Conservation (phyloP, 352 stramenopile species). For the Phytophthora pseudosyringae region DNA sequence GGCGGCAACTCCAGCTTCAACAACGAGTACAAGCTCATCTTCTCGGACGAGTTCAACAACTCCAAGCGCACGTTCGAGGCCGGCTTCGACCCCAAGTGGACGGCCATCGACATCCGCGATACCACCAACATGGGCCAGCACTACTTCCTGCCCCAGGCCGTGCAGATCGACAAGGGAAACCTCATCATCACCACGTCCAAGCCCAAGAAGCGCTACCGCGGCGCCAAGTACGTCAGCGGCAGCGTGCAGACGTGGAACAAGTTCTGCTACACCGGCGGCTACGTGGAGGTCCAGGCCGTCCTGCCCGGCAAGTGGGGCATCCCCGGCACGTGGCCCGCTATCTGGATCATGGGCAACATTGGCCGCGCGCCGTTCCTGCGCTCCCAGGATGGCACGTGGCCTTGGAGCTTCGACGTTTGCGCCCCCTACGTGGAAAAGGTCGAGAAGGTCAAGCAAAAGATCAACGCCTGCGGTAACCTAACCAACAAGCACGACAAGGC, state of each 20-base stretch:
- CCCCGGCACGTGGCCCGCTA: constrained; percentile 96
- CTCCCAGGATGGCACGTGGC: constrained; percentile 96
- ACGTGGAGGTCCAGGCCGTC: constrained; percentile 94
- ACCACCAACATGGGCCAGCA: constrained; percentile 95
- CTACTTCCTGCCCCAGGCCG: constrained; percentile 94
- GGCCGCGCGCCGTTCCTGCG: constrained; percentile 94
- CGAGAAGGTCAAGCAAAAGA: constrained; percentile 92
- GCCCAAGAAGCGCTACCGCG: constrained; percentile 80
- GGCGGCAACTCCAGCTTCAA: constrained; percentile 37
- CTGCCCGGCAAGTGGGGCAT: constrained; percentile 95
- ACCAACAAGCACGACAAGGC: constrained; percentile 93
- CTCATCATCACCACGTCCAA: constrained; percentile 93
- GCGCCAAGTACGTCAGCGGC: constrained; percentile 86
- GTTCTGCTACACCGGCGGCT: constrained; percentile 98
- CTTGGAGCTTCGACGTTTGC: constrained; percentile 96
- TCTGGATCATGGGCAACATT: constrained; percentile 99
- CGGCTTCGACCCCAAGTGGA: constrained; percentile 96
- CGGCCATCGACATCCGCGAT: constrained; percentile 95
- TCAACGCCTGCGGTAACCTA: constrained; percentile 94
- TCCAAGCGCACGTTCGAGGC: constrained; percentile 93
- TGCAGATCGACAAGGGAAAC: constrained; percentile 94
- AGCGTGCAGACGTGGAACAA: constrained; percentile 99
- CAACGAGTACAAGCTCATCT: constrained; percentile 87
- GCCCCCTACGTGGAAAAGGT: constrained; percentile 82
- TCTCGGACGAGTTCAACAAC: constrained; percentile 98